phyloP scores from a whole-genome alignment of 2,329 filamentous ascomycete genomes.

The Botrytis byssoidea region DNA sequence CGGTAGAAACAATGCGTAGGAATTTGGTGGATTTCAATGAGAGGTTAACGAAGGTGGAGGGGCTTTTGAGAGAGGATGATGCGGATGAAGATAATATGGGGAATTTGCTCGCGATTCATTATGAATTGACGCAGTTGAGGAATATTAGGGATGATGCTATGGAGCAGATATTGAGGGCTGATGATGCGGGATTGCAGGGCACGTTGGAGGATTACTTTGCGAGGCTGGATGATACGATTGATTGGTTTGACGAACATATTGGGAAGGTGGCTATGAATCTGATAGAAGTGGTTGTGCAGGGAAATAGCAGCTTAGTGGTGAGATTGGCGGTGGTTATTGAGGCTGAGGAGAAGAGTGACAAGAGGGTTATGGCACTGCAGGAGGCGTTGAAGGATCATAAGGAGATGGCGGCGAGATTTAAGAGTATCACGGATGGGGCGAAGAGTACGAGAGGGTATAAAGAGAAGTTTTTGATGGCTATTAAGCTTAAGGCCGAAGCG shows the following conservation, averaged over 20 bases:
- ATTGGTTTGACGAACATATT: constrained; percentile 95
- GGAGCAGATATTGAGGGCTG: constrained; percentile 83
- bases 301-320: constrained; percentile 87
- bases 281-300: constrained; percentile 80
- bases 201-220: constrained; percentile 90
- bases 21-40: constrained; percentile 86
- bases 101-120: constrained; percentile 85
- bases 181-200: constrained; percentile 70
- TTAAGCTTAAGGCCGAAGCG: constrained; percentile 59
- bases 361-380: constrained; percentile 84
- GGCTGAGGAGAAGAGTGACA: constrained; percentile 94
- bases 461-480: constrained; percentile 80
- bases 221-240: constrained; percentile 80
- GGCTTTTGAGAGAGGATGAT: constrained; percentile 79
- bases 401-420: constrained; percentile 88
- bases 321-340: constrained; percentile 89
- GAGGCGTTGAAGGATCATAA: constrained; percentile 95
- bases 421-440: constrained; percentile 90
- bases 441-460: constrained; percentile 95
- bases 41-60: constrained; percentile 72
- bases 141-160: constrained; percentile 96
- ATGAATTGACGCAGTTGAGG: constrained; percentile 84
- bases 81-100: constrained; percentile 85
- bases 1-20: constrained; percentile 87
- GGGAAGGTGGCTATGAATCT: constrained; percentile 85